These are phyloP conservation scores for Trametes meyenii DNA, from an alignment of 768 basidiomycete species.

Conservation along the genomic window DNA sequence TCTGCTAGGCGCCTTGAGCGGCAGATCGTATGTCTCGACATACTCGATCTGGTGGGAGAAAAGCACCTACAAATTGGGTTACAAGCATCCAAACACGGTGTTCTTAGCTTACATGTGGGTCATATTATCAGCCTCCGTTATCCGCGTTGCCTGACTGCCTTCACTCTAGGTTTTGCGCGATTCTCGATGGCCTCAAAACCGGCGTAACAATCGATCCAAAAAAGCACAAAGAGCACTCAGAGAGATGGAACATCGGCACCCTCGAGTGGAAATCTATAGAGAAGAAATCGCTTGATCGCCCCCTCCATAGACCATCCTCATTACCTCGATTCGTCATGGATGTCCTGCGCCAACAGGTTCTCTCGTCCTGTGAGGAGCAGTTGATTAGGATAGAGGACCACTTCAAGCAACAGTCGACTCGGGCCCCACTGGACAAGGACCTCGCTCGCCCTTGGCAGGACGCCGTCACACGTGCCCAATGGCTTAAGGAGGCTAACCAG, in stretches of 20 bases:
- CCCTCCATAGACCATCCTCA: slow-evolving; percentile 10
- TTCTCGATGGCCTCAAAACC: slow-evolving; percentile 65
- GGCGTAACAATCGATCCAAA: slow-evolving; percentile 48
- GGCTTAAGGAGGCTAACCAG: slow-evolving; percentile 14
- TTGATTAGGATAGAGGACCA: slow-evolving; percentile 33
- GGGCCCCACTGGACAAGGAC: slow-evolving; percentile 25
- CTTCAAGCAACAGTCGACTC: slow-evolving; percentile 24
- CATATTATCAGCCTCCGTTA: neutral
- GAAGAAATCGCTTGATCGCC: neutral
- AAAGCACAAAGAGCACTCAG: slow-evolving; percentile 24
- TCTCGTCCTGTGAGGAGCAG: slow-evolving; percentile 28
- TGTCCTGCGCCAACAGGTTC: slow-evolving; percentile 34
- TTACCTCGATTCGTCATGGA: slow-evolving; percentile 48
- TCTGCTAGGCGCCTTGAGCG: slow-evolving; percentile 52
- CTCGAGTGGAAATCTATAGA: neutral
- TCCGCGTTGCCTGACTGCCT: neutral
- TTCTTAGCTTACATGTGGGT: slow-evolving; percentile 60
- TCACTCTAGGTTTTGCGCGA: slow-evolving; percentile 46
- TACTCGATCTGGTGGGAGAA: slow-evolving; percentile 59
- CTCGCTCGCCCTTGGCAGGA: slow-evolving; percentile 45
- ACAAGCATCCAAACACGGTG: slow-evolving; percentile 48
- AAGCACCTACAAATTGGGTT: slow-evolving; percentile 56
- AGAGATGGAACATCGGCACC: too few species aligned
- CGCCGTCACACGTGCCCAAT: slow-evolving; percentile 29
- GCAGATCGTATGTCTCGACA: slow-evolving; percentile 50